Percentiles rank a stretch among this genome's conserved stretches.
Evolutionary conservation across 305 asterid species (phyloP).

Genomic region (Solanum hybrid): DNA sequence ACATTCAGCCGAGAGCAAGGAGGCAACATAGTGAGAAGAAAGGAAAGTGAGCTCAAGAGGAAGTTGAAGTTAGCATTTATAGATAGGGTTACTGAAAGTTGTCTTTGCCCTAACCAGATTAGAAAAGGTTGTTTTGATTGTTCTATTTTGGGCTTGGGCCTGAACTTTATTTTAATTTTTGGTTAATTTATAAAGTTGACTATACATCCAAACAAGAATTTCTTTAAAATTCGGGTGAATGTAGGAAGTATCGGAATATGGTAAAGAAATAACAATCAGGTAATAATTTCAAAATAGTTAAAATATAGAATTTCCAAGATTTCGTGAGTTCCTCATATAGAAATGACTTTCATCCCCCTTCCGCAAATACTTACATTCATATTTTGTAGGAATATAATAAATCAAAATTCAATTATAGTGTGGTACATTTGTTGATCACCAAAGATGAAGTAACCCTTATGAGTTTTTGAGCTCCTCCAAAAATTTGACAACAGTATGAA

Average conservation of each 20-base stretch:
- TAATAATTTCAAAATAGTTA: background rate
- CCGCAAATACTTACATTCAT: background rate
- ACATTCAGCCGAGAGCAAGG: background rate
- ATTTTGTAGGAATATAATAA: background rate
- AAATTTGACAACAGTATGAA: background rate
- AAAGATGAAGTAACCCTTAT: background rate
- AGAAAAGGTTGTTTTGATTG: background rate
- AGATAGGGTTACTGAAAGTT: background rate
- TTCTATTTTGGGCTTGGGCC: background rate
- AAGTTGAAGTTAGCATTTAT: background rate
- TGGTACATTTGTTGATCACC: background rate
- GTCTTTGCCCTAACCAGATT: background rate
- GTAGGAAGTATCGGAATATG: background rate
- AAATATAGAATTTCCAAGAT: background rate
- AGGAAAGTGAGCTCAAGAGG: background rate
- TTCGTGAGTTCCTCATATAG: background rate
- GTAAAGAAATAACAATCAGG: background rate
- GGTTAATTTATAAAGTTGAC: background rate
- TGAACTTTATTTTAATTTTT: background rate
- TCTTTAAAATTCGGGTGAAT: background rate
- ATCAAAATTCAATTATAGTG: background rate
- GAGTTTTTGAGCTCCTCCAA: background rate
- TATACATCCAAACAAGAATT: background rate
- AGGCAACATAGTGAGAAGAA: background rate
- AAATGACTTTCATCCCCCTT: background rate